Conservation (phyloP, 805 yeast species). For the Blastobotrys mokoenaii region DNA sequence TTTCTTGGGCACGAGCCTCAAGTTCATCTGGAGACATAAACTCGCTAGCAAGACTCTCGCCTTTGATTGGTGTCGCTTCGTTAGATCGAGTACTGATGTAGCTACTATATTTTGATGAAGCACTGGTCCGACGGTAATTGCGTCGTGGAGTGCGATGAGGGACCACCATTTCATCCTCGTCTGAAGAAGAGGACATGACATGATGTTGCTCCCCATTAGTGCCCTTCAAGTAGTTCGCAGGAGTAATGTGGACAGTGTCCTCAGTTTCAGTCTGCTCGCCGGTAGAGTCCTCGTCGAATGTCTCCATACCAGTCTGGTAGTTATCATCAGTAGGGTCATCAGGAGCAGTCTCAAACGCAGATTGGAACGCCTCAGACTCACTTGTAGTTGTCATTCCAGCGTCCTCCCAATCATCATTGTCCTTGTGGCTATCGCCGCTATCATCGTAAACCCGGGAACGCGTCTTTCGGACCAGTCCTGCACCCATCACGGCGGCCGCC, state of each 20-base stretch:
- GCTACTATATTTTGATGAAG: not conserved
- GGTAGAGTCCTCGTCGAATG: slow-evolving; percentile 17
- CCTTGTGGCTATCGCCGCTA: slow-evolving; percentile 6
- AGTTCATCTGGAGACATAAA: slow-evolving; percentile 21
- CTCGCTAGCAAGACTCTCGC: slow-evolving; percentile 18
- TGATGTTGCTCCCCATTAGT: too few species aligned
- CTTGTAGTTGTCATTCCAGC: slow-evolving; percentile 10
- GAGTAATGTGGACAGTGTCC: not conserved
- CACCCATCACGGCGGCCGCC: slow-evolving; percentile 2
- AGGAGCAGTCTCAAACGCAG: slow-evolving; percentile 23
- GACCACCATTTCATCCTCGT: slow-evolving; percentile 1
- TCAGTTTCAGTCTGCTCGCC: slow-evolving; percentile 28
- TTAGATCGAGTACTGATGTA: not conserved
- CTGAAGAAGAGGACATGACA: slow-evolving; percentile 9
- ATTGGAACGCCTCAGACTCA: slow-evolving; percentile 16
- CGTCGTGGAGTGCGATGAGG: not conserved
- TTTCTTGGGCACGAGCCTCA: slow-evolving; percentile 17
- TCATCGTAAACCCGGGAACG: slow-evolving; percentile 15
- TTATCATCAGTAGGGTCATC: slow-evolving; percentile 26
- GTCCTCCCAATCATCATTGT: slow-evolving; percentile 15
- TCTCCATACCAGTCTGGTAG: slow-evolving; percentile 16
- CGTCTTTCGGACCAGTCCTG: slow-evolving; percentile 3
- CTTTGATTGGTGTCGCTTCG: slow-evolving; percentile 4
- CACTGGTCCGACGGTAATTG: slow-evolving; percentile 1
- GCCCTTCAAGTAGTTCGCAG: not conserved